Evolutionary conservation across 148 eudicot species (phyloP).

Genomic region (Diospyros lotus): DNA sequence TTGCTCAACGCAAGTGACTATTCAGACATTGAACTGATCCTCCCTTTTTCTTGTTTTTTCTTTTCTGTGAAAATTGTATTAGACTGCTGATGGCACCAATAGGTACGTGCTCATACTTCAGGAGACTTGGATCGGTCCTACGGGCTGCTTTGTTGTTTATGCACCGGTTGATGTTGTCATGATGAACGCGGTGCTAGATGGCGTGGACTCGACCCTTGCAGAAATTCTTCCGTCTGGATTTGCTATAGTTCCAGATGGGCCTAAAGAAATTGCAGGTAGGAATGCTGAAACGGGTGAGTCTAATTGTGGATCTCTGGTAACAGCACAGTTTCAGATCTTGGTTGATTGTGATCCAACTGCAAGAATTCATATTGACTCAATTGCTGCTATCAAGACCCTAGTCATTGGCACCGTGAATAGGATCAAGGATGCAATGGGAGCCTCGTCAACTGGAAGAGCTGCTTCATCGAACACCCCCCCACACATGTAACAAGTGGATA

Average conservation of each 20-base stretch:
- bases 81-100: not conserved
- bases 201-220: not conserved
- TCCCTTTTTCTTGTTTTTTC: not conserved
- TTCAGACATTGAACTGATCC: not conserved
- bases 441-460: too few relatives aligned
- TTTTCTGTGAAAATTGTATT: not conserved
- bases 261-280: not conserved
- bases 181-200: not conserved
- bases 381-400: not conserved
- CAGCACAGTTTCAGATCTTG: not conserved
- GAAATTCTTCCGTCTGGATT: constrained; percentile 2
- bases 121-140: not conserved
- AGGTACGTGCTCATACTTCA: not conserved
- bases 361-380: too few relatives aligned
- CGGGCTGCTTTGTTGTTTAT: not conserved
- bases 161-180: not conserved
- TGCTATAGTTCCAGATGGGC: not conserved
- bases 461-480: too few relatives aligned
- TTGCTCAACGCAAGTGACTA: not conserved
- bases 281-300: too few relatives aligned
- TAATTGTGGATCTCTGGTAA: not conserved
- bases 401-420: not conserved
- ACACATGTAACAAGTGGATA: too few relatives aligned
- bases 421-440: not conserved
- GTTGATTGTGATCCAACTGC: not conserved